A percentile compares a stretch with the other conserved stretches of the same genome.
These are phyloP conservation scores for Xylariaceae sp. DNA, from an alignment of 2,329 filamentous ascomycete genomes.

Conservation along the genomic window DNA sequence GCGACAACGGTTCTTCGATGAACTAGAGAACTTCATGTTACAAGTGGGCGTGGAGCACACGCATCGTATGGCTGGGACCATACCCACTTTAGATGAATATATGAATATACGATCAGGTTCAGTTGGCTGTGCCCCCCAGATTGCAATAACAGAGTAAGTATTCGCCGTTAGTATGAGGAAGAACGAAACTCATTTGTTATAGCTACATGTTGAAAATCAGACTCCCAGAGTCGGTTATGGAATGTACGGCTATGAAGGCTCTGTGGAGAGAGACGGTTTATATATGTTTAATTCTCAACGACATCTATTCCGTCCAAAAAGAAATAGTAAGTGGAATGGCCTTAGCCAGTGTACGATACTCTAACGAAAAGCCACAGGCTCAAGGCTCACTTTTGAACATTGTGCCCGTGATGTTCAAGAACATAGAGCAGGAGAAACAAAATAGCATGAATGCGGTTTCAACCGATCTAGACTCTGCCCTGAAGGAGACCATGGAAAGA, in stretches of 20 bases:
- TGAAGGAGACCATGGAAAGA: constrained; percentile 27
- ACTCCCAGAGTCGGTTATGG: constrained; percentile 36
- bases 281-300: constrained; percentile 39
- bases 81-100: constrained; percentile 37
- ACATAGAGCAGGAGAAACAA: constrained; percentile 26
- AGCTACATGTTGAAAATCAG: constrained; percentile 38
- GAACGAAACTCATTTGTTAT: constrained; percentile 10
- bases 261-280: constrained; percentile 37
- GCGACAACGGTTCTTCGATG: constrained; percentile 36
- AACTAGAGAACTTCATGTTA: constrained; percentile 39
- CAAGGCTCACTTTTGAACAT: constrained; percentile 37
- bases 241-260: constrained; percentile 32
- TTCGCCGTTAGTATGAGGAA: not conserved
- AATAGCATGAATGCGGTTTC: constrained; percentile 29
- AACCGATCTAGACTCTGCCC: constrained; percentile 22
- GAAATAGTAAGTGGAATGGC: constrained; percentile 33
- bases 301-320: constrained; percentile 38
- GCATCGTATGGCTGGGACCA: constrained; percentile 36
- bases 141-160: constrained; percentile 39
- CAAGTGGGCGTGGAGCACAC: constrained; percentile 37
- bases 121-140: constrained; percentile 38
- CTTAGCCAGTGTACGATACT: not conserved
- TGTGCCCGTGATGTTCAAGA: constrained; percentile 36
- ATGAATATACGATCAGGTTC: constrained; percentile 37
- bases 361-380: constrained; percentile 19